These are phyloP conservation scores for Chalciporus chontae DNA, from an alignment of 768 basidiomycete species.

Conservation along the genomic window DNA sequence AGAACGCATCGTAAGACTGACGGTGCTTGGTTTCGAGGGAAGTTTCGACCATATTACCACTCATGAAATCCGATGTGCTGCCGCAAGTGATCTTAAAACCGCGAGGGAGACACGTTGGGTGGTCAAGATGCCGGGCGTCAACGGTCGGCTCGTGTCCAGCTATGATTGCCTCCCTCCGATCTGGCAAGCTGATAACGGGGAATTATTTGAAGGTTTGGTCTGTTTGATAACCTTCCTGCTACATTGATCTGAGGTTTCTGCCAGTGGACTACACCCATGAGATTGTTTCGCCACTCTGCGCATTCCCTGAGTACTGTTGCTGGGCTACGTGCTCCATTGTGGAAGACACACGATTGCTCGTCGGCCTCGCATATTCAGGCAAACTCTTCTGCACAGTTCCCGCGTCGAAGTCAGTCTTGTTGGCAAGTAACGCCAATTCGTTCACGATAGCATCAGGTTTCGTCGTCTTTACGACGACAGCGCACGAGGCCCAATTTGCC, in stretches of 20 bases:
- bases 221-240: background rate
- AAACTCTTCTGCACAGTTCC: constrained; percentile 55
- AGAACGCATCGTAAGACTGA: constrained; percentile 20
- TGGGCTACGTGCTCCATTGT: constrained; percentile 33
- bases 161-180: constrained; percentile 17
- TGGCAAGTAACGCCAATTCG: constrained; percentile 63
- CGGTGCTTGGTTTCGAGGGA: constrained; percentile 39
- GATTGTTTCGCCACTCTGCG: constrained; percentile 23
- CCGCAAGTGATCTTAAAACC: background rate
- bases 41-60: constrained; percentile 34
- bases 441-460: constrained; percentile 72
- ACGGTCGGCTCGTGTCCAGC: constrained; percentile 46
- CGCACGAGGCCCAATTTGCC: constrained; percentile 77
- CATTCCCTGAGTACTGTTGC: constrained; percentile 62
- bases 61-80: constrained; percentile 16
- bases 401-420: constrained; percentile 25
- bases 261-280: constrained; percentile 21
- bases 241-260: constrained; percentile 4
- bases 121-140: constrained; percentile 32
- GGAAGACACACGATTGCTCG: constrained; percentile 34
- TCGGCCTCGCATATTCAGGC: constrained; percentile 65
- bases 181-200: constrained; percentile 48
- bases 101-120: constrained; percentile 5
- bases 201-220: constrained; percentile 42
- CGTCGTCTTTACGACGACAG: constrained; percentile 78